A percentile compares a stretch with the other conserved stretches of the same genome.
phyloP scores from a whole-genome alignment of 441 rosid species.

The Pelargonium citronellum region DNA sequence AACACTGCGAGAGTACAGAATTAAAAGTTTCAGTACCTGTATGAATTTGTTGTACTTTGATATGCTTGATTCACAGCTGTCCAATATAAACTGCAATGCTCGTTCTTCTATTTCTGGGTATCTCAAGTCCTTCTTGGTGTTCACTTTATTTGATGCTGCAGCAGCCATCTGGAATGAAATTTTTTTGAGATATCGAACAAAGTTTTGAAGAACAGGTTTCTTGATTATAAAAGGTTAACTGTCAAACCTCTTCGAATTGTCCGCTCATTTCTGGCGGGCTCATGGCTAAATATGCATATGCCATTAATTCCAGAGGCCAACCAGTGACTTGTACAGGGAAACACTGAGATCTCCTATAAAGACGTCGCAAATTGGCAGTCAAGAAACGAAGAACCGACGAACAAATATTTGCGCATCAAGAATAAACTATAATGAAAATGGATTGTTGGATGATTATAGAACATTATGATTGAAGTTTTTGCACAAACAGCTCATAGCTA shows the following conservation, averaged over 20 bases:
- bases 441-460: too few species aligned
- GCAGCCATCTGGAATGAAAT: slow-evolving; percentile 66
- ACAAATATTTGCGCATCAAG: not conserved
- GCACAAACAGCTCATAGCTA: not conserved
- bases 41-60: slow-evolving; percentile 76
- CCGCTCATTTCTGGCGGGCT: slow-evolving; percentile 79
- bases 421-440: too few species aligned
- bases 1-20: too few species aligned
- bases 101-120: slow-evolving; percentile 73
- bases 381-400: not conserved
- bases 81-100: slow-evolving; percentile 69
- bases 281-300: slow-evolving; percentile 75
- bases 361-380: slow-evolving; percentile 10
- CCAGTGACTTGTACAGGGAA: slow-evolving; percentile 81
- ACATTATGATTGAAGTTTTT: too few species aligned
- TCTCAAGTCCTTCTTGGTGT: slow-evolving; percentile 44
- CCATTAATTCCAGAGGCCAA: slow-evolving; percentile 89
- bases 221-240: not conserved
- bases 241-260: slow-evolving; percentile 74
- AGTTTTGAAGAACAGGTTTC: not conserved
- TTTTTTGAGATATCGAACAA: slow-evolving; percentile 10
- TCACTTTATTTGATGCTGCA: slow-evolving; percentile 71
- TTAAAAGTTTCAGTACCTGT: slow-evolving; percentile 44
- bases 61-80: slow-evolving; percentile 78
- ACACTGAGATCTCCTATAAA: slow-evolving; percentile 59